These are phyloP conservation scores for Rhodosporidiobolus sp. DNA, from an alignment of 768 basidiomycete species.

Conservation along the genomic window DNA sequence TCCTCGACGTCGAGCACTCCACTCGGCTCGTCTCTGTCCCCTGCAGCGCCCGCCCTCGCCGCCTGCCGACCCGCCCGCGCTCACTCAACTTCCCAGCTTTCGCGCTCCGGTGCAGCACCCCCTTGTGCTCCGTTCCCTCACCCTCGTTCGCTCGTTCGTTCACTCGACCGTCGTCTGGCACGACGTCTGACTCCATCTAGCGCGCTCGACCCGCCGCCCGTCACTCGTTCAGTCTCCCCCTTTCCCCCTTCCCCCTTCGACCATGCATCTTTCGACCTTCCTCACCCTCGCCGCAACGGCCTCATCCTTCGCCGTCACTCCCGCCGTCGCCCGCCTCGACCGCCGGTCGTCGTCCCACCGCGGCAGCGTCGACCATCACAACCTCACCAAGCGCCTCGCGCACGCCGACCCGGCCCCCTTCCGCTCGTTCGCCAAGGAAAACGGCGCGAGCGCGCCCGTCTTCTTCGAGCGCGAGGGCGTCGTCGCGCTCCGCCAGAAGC, in stretches of 20 bases:
- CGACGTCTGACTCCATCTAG: background rate
- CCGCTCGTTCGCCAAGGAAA: background rate
- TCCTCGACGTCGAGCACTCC: too few species aligned
- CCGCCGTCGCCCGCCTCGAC: constrained; percentile 28
- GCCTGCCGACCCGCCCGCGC: too few species aligned
- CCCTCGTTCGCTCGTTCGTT: background rate
- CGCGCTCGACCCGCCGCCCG: background rate
- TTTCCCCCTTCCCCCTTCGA: background rate
- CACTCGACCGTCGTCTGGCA: background rate
- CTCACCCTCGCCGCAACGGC: constrained; percentile 21
- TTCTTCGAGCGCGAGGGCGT: constrained; percentile 4
- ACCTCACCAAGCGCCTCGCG: background rate
- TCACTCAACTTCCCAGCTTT: too few species aligned
- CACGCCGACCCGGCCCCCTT: background rate
- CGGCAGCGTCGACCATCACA: background rate
- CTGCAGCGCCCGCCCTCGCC: too few species aligned
- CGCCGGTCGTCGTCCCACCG: constrained; percentile 14
- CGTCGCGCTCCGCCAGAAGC: constrained; percentile 6
- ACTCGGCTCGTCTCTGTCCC: too few species aligned
- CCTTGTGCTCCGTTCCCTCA: background rate
- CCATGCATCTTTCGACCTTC: constrained; percentile 17
- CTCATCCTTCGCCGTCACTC: constrained; percentile 5
- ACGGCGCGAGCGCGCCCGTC: background rate
- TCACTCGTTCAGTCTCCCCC: background rate
- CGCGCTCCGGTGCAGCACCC: too few species aligned